Evolutionary conservation across 805 yeast species (phyloP), one percentile per base, ranked within the genome.

Genomic region (Cyberlindnera samutprakarnensis): DNA sequence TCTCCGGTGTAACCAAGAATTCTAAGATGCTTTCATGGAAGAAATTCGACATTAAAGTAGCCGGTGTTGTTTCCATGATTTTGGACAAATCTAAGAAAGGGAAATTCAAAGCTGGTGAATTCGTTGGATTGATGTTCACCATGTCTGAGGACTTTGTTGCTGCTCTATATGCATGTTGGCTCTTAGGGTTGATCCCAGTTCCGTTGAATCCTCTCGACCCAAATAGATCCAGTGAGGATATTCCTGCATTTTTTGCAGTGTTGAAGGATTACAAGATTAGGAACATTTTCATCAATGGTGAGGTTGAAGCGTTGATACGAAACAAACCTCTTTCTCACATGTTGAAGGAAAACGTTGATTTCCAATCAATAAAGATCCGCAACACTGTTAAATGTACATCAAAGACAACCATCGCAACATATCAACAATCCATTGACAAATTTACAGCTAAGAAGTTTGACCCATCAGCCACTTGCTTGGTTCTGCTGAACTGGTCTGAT

Each of bases 121-220:
- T 68, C 41, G 90, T 86, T 4, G 66, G 87, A 4, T 60, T 92
- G 46, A 78, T 87, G 78, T 87, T 85, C 52, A 80, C 94, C 0
- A 70, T 90, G 28, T 75, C 87, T 1, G 95, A 88, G 36, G 97
- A 92, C 39, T 90, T 74, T 49, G 73, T 80, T 5, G 74, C 85
- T 18, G 85, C 94, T 2, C 64, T 87, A 1, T 75, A 78, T 55
- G 96, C 98, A 0, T 90, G 97, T 52, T 71, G 90, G 53, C 58
- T 79, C 35, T 71, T 87, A 32, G 95, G 96, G 36, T 50, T 86
- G 5, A 68, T 83, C 3, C 85, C 92, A 1, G 67, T 90, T 12
- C 92, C 94, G 1, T 55, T 86, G 51, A 61, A 76, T 8, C 87
- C 94, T 0, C 58, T 87, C 25, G 86, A 80, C 38, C 63, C 75